Percentiles rank a stretch among this genome's conserved stretches.
These are phyloP conservation scores for Hortaea sp. DNA, from an alignment of 2,329 filamentous ascomycete genomes.

Conservation along the genomic window DNA sequence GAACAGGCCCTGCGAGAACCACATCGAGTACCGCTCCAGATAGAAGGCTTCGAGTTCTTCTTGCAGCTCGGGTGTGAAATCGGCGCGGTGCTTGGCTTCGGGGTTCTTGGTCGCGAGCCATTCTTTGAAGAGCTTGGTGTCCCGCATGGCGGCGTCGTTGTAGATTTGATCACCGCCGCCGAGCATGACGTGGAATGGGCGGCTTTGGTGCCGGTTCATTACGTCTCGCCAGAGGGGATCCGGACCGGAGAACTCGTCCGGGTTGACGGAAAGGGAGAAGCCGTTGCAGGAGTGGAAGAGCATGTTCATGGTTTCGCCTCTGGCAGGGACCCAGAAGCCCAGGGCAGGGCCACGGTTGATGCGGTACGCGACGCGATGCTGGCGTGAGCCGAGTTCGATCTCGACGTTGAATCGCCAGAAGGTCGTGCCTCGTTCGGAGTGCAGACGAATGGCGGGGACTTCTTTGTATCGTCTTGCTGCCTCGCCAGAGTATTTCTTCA, in stretches of 20 bases:
- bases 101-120: conserved; percentile 79
- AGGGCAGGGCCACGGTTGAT: conserved; percentile 85
- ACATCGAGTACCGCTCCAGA: conserved; percentile 76
- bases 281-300: conserved; percentile 99
- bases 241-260: conserved; percentile 75
- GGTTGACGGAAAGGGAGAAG: conserved; percentile 70
- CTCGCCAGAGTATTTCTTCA: conserved; percentile 61
- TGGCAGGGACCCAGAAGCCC: conserved; percentile 88
- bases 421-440: conserved; percentile 75
- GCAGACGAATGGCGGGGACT: conserved; percentile 69
- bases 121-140: conserved; percentile 66
- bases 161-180: conserved; percentile 96
- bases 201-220: conserved; percentile 79
- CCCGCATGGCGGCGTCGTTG: conserved; percentile 71
- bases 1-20: conserved; percentile 95
- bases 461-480: conserved; percentile 72
- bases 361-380: conserved; percentile 85
- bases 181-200: conserved; percentile 96
- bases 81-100: conserved; percentile 64
- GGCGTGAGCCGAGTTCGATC: conserved; percentile 66
- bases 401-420: conserved; percentile 98
- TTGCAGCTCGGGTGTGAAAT: conserved; percentile 74
- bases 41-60: conserved; percentile 84
- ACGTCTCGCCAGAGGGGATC: conserved; percentile 97
- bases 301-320: conserved; percentile 84